A percentile compares a stretch with the other conserved stretches of the same genome.
phyloP scores from a whole-genome alignment of 139 green algal genomes.

The Micractinium conductrix region DNA sequence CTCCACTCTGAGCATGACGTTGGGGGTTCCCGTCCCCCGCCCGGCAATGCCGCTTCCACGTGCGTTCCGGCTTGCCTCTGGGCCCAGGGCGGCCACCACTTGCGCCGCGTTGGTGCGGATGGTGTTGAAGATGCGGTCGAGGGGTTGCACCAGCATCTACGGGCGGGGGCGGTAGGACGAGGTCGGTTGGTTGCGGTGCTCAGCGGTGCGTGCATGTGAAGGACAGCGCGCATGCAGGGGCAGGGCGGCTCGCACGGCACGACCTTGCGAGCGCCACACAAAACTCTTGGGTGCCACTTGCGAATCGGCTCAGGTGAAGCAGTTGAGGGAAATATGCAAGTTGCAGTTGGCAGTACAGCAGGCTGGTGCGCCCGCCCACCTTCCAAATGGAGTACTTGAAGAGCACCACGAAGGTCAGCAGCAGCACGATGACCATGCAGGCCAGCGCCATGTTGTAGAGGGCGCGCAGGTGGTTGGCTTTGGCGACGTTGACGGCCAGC shows the following conservation, averaged over 20 bases:
- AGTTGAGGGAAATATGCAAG: too few relatives aligned
- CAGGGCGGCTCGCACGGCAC: not conserved
- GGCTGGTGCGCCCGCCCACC: not conserved
- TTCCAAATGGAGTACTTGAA: slow-evolving; percentile 29
- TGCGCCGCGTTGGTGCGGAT: slow-evolving; percentile 50
- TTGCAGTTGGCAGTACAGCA: too few relatives aligned
- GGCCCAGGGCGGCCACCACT: slow-evolving; percentile 47
- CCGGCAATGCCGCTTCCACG: too few relatives aligned
- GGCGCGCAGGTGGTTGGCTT: slow-evolving; percentile 16
- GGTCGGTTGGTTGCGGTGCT: too few relatives aligned
- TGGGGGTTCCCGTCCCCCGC: too few relatives aligned
- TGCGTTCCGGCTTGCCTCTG: slow-evolving; percentile 14
- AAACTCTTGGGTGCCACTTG: too few relatives aligned
- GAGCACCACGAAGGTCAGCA: slow-evolving; percentile 28
- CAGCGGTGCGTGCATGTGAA: too few relatives aligned
- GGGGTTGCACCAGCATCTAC: slow-evolving; percentile 53
- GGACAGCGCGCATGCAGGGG: too few relatives aligned
- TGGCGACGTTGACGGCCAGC: not conserved
- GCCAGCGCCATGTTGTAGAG: slow-evolving; percentile 28
- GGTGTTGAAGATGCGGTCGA: slow-evolving; percentile 61
- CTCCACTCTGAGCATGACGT: too few relatives aligned
- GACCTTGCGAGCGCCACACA: too few relatives aligned
- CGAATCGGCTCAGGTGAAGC: too few relatives aligned
- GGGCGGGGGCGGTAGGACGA: too few relatives aligned
- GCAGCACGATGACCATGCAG: slow-evolving; percentile 14